phyloP scores from a whole-genome alignment of 805 yeast genomes.

The Zygosaccharomyces pseudorouxii region DNA sequence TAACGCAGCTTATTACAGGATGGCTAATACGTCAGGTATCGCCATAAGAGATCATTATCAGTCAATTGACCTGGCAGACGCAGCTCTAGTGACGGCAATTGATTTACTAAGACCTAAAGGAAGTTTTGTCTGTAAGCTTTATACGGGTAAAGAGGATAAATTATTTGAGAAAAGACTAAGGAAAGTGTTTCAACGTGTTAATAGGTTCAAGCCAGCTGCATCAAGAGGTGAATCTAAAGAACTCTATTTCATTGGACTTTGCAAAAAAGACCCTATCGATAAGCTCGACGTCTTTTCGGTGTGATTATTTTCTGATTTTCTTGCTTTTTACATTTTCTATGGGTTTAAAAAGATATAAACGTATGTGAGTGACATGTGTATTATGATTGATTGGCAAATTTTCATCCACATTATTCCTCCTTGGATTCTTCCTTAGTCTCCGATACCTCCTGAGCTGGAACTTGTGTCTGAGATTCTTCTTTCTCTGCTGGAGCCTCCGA shows the following conservation, averaged over 20 bases:
- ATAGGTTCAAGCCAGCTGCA: slow-evolving; percentile 74
- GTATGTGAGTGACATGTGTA: slow-evolving; percentile 2
- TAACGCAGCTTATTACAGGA: slow-evolving; percentile 81
- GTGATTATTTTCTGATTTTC: neutral
- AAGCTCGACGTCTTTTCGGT: slow-evolving; percentile 42
- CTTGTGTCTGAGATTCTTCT: slow-evolving; percentile 11
- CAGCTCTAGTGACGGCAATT: slow-evolving; percentile 73
- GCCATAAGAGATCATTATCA: slow-evolving; percentile 74
- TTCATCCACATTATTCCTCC: slow-evolving; percentile 11
- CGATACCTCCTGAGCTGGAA: neutral
- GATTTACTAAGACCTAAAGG: slow-evolving; percentile 71
- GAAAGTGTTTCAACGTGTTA: slow-evolving; percentile 57
- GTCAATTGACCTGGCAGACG: slow-evolving; percentile 86
- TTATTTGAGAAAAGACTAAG: slow-evolving; percentile 56
- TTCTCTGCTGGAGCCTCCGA: slow-evolving; percentile 17
- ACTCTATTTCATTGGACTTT: slow-evolving; percentile 69
- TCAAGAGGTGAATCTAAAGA: slow-evolving; percentile 78
- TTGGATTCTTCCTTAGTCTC: slow-evolving; percentile 4
- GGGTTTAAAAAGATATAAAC: slow-evolving; percentile 1
- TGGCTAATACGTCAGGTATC: slow-evolving; percentile 86
- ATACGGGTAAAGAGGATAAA: slow-evolving; percentile 74
- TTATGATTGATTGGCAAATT: neutral
- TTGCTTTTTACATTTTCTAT: neutral
- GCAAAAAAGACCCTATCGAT: slow-evolving; percentile 41
- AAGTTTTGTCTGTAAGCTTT: slow-evolving; percentile 73